Base-by-base conservation (phyloP, 192 early-diverging fungal species). In the Coemansia sp. region DNA sequence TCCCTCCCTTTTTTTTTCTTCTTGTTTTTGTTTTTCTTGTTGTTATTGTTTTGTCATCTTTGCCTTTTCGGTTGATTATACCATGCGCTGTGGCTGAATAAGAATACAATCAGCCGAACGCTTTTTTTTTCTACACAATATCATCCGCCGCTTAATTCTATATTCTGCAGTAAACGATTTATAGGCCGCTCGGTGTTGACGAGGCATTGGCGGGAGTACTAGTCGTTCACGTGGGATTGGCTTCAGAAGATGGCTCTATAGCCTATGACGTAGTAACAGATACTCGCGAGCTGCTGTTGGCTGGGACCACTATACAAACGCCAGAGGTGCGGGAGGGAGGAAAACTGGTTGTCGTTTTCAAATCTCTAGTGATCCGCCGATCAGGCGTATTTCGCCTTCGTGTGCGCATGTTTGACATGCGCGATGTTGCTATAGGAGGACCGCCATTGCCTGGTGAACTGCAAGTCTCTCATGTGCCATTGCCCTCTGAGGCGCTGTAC, bases 331-430 rank as follows among this genome's bases (percentile, higher is more conserved):
- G n/a, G 0, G 11, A 43, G 29, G 61, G 67, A 6, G 45, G 39
- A n/a, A 60, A 51, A 17, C 12, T 76, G 45, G 79, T 73, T 7
- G 58, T 53, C 17, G 62, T 19, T 15, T 82, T 77, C 35, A 19
- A 49, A 1, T 15, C 20, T 1, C 59, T 82, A 10, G 31, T 22
- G 31, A 56, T 74, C 6, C 39, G 35, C 14, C 57, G 65, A 4
- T 27, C 79, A 3, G 79, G 79, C 0, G 7, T 24, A 1, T 82
- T 70, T 41, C 68, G 74, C 37, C 46, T 82, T 17, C 71, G 64
- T 6, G 56, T 61, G 9, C 59, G 67, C 22, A 51, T 68, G 40
- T 77, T 76, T 29, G 65, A 74, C 39, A 57, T 82, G 11, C 54
- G 64, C 19, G 53, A 65, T 9, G 25, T 54, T 15, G 14, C 51